phyloP scores from a whole-genome alignment of 2,329 filamentous ascomycete genomes.

The Stagonosporopsis chrysanthemi region DNA sequence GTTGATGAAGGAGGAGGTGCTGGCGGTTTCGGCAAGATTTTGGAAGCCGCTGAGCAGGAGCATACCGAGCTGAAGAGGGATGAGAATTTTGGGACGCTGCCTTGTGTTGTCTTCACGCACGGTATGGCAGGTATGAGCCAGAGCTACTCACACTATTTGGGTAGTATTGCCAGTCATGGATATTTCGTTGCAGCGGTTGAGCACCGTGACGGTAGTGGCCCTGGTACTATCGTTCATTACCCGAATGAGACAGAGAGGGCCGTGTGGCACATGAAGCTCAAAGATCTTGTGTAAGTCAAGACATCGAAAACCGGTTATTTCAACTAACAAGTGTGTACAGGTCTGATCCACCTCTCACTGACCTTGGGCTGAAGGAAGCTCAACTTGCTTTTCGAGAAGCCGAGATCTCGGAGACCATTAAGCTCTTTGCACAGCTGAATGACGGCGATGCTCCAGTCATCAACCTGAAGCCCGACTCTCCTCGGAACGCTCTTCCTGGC shows the following conservation, averaged over 20 bases:
- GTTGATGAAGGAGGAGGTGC: constrained; percentile 30
- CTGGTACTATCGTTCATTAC: constrained; percentile 52
- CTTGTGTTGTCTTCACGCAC: constrained; percentile 57
- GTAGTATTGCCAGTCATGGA: constrained; percentile 56
- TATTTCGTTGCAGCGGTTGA: constrained; percentile 57
- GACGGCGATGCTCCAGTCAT: constrained; percentile 46
- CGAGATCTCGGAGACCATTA: constrained; percentile 56
- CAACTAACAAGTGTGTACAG: constrained; percentile 5
- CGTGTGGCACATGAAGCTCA: constrained; percentile 49
- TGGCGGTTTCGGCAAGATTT: constrained; percentile 24
- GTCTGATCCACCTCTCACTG: constrained; percentile 42
- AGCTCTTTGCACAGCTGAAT: constrained; percentile 51
- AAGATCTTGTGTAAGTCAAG: constrained; percentile 40
- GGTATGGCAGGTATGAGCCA: constrained; percentile 57
- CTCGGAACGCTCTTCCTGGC: constrained; percentile 55
- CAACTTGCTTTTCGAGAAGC: constrained; percentile 56
- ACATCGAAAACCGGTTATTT: not conserved
- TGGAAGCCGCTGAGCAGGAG: constrained; percentile 30
- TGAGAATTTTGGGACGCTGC: constrained; percentile 41
- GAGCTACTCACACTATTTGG: constrained; percentile 56
- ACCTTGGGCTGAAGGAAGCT: constrained; percentile 50
- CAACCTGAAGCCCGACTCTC: constrained; percentile 55
- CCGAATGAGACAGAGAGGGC: constrained; percentile 41
- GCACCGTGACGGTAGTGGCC: constrained; percentile 57
- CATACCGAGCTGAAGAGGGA: constrained; percentile 37